Evolutionary conservation across 148 eudicot species (phyloP).

Genomic region (Diospyros lotus): DNA sequence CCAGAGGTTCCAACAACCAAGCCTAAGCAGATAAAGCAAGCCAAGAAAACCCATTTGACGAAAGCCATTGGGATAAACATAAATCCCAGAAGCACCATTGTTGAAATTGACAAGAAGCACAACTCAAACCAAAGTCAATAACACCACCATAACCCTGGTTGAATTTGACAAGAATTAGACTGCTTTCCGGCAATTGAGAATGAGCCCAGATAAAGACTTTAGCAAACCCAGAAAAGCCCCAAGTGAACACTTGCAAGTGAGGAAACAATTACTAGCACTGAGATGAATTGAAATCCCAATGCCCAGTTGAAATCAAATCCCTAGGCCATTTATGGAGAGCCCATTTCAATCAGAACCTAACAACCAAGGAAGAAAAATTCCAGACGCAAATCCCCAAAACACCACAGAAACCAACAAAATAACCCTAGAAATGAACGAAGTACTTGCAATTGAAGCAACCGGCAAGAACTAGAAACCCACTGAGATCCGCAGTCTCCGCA

Average conservation of each 20-base stretch:
- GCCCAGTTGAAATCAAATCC: conserved; percentile 28
- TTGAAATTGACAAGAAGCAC: conserved; percentile 13
- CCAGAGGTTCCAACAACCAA: conserved; percentile 34
- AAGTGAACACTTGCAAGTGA: conserved; percentile 17
- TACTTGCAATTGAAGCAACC: conserved; percentile 16
- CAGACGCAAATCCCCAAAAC: conserved; percentile 24
- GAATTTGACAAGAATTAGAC: background rate
- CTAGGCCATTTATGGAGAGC: conserved; percentile 23
- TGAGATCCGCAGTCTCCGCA: conserved; percentile 9
- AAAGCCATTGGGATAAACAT: conserved; percentile 26
- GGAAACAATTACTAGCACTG: conserved; percentile 12
- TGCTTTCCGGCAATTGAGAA: background rate
- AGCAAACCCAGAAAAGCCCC: conserved; percentile 2
- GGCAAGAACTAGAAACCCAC: background rate
- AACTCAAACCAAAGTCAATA: conserved; percentile 13
- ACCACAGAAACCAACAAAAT: conserved; percentile 3
- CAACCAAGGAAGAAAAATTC: conserved; percentile 2
- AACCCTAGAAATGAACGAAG: background rate
- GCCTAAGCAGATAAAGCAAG: conserved; percentile 39
- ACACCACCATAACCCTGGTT: conserved; percentile 17
- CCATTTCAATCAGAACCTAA: background rate
- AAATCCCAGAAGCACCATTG: conserved; percentile 20
- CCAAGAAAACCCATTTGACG: conserved; percentile 44
- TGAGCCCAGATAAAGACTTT: conserved; percentile 3
- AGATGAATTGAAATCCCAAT: conserved; percentile 17